Conservation (phyloP, 2,329 filamentous ascomycete genomes). For the Aureobasidium zeae region DNA sequence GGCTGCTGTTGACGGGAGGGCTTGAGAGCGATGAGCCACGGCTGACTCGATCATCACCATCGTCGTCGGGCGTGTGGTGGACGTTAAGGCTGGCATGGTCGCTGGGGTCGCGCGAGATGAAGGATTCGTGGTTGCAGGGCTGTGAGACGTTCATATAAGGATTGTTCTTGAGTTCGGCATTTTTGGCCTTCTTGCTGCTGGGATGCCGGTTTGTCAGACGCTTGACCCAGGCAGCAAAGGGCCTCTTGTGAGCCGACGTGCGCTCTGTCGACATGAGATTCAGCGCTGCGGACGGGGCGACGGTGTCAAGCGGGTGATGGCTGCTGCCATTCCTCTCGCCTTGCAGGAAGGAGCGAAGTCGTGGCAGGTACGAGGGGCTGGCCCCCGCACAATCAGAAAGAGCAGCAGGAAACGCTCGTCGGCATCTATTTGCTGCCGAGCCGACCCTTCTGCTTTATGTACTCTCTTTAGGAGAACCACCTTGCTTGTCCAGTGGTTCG, state of each 20-base stretch:
- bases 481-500: too few species aligned
- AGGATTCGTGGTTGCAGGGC: slow-evolving; percentile 43
- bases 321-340: slow-evolving; percentile 9
- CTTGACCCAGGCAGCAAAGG: slow-evolving; percentile 91
- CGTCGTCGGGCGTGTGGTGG: slow-evolving; percentile 7
- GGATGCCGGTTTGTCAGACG: slow-evolving; percentile 69
- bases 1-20: slow-evolving; percentile 41
- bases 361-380: too few species aligned
- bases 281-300: not conserved
- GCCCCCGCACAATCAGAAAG: too few species aligned
- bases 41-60: too few species aligned
- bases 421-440: too few species aligned
- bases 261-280: slow-evolving; percentile 47
- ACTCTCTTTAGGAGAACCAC: too few species aligned
- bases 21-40: slow-evolving; percentile 7
- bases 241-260: slow-evolving; percentile 65
- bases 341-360: not conserved
- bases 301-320: too few species aligned
- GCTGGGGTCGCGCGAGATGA: not conserved
- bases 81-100: slow-evolving; percentile 10
- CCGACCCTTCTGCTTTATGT: too few species aligned
- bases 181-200: slow-evolving; percentile 32
- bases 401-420: too few species aligned
- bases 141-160: slow-evolving; percentile 66
- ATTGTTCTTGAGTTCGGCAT: slow-evolving; percentile 50